Base-by-base conservation (phyloP, 805 yeast genomes). In the Kodamaea fukazawae region DNA sequence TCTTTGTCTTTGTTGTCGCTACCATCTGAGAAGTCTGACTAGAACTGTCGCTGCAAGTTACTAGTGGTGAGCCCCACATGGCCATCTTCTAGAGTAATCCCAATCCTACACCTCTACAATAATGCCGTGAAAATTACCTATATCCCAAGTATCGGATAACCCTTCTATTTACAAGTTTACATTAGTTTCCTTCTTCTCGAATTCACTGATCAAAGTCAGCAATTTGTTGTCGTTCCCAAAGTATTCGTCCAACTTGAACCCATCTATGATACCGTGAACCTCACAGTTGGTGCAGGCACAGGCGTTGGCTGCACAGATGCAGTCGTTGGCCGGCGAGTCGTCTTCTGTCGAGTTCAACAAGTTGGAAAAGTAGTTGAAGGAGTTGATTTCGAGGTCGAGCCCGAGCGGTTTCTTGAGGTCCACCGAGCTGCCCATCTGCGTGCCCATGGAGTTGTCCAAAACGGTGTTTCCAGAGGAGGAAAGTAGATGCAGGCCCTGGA, bases 201-300 rank as follows among this genome's bases (percentile, higher is more conserved):
- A 12, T 9, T 27, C 30, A 13, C 15, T 27, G 9, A 27, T 5
- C 5, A 27, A 27, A 27, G 13, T 27, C 10, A 13, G 7, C 13
- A 27, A 27, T 27, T 27, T 27, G 30, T 7, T 27, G 9, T 27
- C 30, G 9, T 27, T n/a, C 5, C 30, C 30, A 27, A 38, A 38
- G 20, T 61, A 46, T 16, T 70, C 73, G 40, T 70, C 75, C 25
- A 70, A 48, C 42, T 59, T 63, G 40, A 58, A 48, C 2, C 75
- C 75, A 40, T 70, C 59, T 27, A 70, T 65, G n/a, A 65, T 69
- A 1, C 73, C 71, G 45, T 70, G 75, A 1, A 65, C 60, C 45
- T 69, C 74, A 48, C 75, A 70, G 44, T 68, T 70, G 8, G 60
- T 41, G 47, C 75, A 70, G n/a, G 53, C 61, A 46, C 70, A 65